A percentile compares a stretch with the other conserved stretches of the same genome.
Evolutionary conservation across 192 early-diverging fungal genomes (phyloP).

Genomic region (Paraglomus occultum): DNA sequence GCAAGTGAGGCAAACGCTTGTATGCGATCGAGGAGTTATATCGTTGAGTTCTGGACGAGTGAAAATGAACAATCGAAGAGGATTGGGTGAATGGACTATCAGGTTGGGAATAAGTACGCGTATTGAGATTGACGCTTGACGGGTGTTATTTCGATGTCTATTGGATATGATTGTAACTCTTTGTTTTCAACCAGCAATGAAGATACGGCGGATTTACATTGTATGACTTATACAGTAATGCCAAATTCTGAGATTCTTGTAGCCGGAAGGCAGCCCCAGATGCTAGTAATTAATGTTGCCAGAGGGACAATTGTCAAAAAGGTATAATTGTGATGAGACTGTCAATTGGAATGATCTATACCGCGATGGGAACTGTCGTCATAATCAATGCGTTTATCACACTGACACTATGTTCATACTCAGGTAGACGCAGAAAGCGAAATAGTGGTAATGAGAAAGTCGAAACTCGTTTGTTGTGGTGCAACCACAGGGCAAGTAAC

Average conservation of each 20-base stretch:
- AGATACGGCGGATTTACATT: conserved; percentile 48
- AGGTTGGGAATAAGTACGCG: conserved; percentile 37
- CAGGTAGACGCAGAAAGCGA: conserved; percentile 46
- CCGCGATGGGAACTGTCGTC: not conserved
- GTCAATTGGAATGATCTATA: not conserved
- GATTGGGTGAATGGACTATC: conserved; percentile 52
- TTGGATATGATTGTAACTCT: not conserved
- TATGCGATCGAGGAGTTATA: conserved; percentile 60
- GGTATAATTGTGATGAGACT: conserved; percentile 34
- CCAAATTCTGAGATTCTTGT: conserved; percentile 57
- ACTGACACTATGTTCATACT: not conserved
- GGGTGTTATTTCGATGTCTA: not conserved
- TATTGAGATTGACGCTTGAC: not conserved
- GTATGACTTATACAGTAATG: conserved; percentile 52
- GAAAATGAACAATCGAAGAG: conserved; percentile 59
- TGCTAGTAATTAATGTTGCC: conserved; percentile 48
- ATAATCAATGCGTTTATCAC: conserved; percentile 2
- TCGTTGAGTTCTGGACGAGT: conserved; percentile 60
- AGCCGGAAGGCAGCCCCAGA: conserved; percentile 56
- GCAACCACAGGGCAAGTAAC: conserved; percentile 61
- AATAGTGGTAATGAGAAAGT: conserved; percentile 67
- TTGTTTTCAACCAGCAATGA: conserved; percentile 40
- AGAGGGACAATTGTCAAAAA: conserved; percentile 46
- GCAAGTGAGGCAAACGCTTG: conserved; percentile 65
- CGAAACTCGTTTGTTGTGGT: conserved; percentile 62